A percentile compares a stretch with the other conserved stretches of the same genome.
phyloP scores from a whole-genome alignment of 352 stramenopile genomes.

The Phytophthora tentaculata region DNA sequence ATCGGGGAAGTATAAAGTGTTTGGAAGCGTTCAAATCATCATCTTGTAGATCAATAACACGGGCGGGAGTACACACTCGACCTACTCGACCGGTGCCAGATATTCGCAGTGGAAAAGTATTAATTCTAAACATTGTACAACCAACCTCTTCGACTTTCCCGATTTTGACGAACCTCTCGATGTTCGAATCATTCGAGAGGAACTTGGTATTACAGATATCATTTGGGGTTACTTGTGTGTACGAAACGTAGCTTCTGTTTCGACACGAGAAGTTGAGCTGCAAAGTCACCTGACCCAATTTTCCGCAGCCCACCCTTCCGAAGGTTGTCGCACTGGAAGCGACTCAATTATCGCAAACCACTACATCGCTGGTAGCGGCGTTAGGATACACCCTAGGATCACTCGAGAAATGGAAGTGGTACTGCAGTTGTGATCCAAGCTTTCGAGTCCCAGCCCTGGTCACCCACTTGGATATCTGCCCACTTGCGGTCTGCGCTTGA shows the following conservation, averaged over 20 bases:
- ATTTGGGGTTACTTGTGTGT: background rate
- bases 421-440: slow-evolving; percentile 16
- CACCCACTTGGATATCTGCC: slow-evolving; percentile 12
- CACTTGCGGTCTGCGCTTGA: slow-evolving; percentile 4
- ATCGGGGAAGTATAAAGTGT: too few species aligned
- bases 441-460: slow-evolving; percentile 15
- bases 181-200: background rate
- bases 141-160: too few species aligned
- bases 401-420: slow-evolving; percentile 9
- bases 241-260: background rate
- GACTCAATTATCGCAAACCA: background rate
- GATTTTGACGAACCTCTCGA: background rate
- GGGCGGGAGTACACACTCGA: too few species aligned
- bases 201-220: background rate
- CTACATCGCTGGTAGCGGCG: slow-evolving; percentile 2
- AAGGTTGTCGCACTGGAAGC: slow-evolving; percentile 2
- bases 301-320: slow-evolving; percentile 13
- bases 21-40: too few species aligned
- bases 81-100: too few species aligned
- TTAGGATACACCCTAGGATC: background rate
- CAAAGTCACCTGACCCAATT: slow-evolving; percentile 20
- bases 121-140: too few species aligned
- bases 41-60: too few species aligned
- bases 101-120: too few species aligned
- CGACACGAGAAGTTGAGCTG: too few species aligned